Conservation (phyloP, 2,329 filamentous ascomycete genomes). For the Dryadomyces quercivorus region DNA sequence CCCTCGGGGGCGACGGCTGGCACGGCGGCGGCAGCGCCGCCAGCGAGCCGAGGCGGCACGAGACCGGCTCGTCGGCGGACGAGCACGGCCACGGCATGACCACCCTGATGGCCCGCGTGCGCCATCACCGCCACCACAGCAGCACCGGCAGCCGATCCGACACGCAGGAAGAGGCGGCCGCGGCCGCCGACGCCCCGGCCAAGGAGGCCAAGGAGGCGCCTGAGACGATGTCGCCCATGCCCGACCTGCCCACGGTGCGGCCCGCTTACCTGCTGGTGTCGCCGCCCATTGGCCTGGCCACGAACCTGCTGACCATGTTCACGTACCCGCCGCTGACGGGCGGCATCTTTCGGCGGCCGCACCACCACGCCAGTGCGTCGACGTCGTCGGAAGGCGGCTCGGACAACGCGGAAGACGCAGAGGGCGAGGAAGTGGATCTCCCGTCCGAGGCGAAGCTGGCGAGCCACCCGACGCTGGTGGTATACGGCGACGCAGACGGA, state of each 20-base stretch:
- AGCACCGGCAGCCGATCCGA: background rate
- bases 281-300: slow-evolving; percentile 49
- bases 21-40: too few species aligned
- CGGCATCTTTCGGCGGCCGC: slow-evolving; percentile 1
- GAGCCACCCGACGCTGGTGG: slow-evolving; percentile 47
- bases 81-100: background rate
- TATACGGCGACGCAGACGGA: slow-evolving; percentile 65
- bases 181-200: too few species aligned
- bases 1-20: too few species aligned
- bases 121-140: background rate
- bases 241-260: slow-evolving; percentile 23
- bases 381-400: background rate
- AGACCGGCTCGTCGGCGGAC: background rate
- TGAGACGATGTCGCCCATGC: slow-evolving; percentile 17
- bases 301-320: slow-evolving; percentile 48
- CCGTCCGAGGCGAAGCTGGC: slow-evolving; percentile 42
- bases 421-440: background rate
- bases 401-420: background rate
- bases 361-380: background rate
- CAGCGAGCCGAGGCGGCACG: background rate
- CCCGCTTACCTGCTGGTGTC: slow-evolving; percentile 55
- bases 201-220: background rate
- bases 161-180: background rate
- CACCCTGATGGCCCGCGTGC: background rate
- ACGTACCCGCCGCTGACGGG: background rate